Base-by-base conservation (phyloP, 768 basidiomycete species). In the Mycena crocata region DNA sequence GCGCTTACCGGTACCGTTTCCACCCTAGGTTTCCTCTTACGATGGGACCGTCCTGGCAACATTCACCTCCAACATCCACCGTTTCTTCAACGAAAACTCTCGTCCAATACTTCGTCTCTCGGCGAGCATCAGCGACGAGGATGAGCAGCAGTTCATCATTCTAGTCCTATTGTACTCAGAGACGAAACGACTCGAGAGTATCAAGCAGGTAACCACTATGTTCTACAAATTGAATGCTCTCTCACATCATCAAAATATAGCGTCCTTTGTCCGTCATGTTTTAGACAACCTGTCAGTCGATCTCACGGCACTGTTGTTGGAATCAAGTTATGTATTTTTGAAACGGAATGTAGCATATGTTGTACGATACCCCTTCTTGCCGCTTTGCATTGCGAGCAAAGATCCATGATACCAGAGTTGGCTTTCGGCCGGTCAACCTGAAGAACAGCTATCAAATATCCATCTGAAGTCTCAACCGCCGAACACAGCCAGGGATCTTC, bases 141-240 rank as follows among this genome's bases (percentile, higher is more conserved):
- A 64, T 10, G 62, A 68, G 35, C 62, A 62, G 31, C 57, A 31
- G n/a, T 68, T 68, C 32, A 59, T 68, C 14, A 64, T 68, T 28
- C 57, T 68, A 8, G 57, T 68, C 3, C 52, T 68, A 15, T 19
- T 68, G 52, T 68, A 68, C 31, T 68, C 67, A 13, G 67, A 68
- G 52, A 64, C 62, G 6, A 68, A 68, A 26, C 39, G 67, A n/a
- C 31, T 67, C 26, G 56, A 67, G 46, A 58, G 62, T 30, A 17
- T 59, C 34, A 64, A 48, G 24, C 50, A 64, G 62, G 67, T 64
- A 28, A 21, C 2, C 2, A 28, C 19, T 28, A 28, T 2, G 7
- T 28, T 46, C 24, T 13, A 23, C 21, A 24, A n/a, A n/a, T 6
- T 21, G 26, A 24, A 45, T 13, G 23, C n/a, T 28, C 2, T 31